These are phyloP conservation scores for Fermentozyma sake DNA, from an alignment of 1,139 yeast genomes.

Conservation along the genomic window DNA sequence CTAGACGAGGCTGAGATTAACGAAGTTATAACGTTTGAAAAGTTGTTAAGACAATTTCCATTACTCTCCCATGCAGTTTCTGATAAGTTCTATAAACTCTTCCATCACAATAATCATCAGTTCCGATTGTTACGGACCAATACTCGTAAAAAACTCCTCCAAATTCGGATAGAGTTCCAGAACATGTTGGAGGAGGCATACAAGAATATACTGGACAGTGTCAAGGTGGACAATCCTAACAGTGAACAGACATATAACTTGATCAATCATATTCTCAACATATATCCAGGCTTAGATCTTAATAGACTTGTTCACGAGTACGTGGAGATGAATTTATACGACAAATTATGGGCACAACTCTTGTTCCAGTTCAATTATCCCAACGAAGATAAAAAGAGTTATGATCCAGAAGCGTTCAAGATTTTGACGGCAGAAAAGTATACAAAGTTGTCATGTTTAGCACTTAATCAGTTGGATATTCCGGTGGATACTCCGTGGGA, in stretches of 20 bases:
- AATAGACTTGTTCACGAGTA: conserved; percentile 60
- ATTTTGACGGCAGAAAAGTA: conserved; percentile 32
- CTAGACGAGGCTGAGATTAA: neutral
- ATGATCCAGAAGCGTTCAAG: conserved; percentile 26
- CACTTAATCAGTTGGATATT: conserved; percentile 69
- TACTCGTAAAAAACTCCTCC: conserved; percentile 23
- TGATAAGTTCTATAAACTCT: conserved; percentile 38
- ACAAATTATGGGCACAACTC: conserved; percentile 56
- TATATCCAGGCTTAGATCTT: conserved; percentile 48
- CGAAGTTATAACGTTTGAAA: conserved; percentile 17
- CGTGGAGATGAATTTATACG: conserved; percentile 65
- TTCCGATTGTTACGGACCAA: conserved; percentile 29
- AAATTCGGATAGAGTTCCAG: conserved; percentile 30
- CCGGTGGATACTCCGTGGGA: conserved; percentile 42
- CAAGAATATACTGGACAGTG: conserved; percentile 38
- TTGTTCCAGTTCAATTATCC: conserved; percentile 31
- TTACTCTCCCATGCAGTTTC: conserved; percentile 43
- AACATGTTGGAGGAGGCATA: conserved; percentile 35
- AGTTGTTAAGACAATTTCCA: conserved; percentile 45
- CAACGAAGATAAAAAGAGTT: conserved; percentile 27
- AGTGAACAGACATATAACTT: conserved; percentile 33
- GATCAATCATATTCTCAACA: conserved; percentile 25
- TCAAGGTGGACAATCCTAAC: conserved; percentile 29
- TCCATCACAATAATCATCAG: conserved; percentile 41
- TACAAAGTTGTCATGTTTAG: conserved; percentile 45